phyloP scores from a whole-genome alignment of 352 stramenopile species.

The Plasmopara viticola region DNA sequence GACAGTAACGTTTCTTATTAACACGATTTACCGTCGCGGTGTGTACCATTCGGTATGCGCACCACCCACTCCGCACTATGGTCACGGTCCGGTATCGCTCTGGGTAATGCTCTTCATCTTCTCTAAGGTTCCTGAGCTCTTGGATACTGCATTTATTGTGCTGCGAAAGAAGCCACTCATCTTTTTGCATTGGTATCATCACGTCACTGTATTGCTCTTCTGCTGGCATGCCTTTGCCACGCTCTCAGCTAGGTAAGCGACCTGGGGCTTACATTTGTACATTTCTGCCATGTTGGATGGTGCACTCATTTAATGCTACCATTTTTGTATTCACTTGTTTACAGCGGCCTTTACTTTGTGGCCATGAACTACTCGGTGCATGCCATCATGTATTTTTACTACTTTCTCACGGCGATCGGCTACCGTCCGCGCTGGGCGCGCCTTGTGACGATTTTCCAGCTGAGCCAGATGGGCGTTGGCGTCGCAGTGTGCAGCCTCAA shows the following conservation, averaged over 20 bases:
- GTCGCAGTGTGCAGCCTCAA: constrained; percentile 63
- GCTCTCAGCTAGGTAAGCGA: constrained; percentile 66
- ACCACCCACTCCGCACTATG: constrained; percentile 60
- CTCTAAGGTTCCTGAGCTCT: constrained; percentile 89
- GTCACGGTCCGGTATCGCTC: constrained; percentile 54
- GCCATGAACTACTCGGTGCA: constrained; percentile 98
- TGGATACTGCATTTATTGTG: constrained; percentile 97
- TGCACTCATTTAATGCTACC: neutral
- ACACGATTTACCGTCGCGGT: constrained; percentile 69
- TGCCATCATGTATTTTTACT: constrained; percentile 97
- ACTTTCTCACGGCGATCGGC: constrained; percentile 85
- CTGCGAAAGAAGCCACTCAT: constrained; percentile 95
- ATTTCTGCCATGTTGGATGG: neutral
- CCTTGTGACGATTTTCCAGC: constrained; percentile 87
- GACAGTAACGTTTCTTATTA: constrained; percentile 77
- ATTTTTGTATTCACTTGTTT: constrained; percentile 3
- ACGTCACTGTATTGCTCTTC: constrained; percentile 96
- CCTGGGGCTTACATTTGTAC: neutral
- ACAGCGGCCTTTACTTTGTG: constrained; percentile 93
- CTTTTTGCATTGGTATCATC: constrained; percentile 98
- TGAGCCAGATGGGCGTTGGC: constrained; percentile 84
- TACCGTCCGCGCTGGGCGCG: constrained; percentile 70
- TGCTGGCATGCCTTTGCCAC: constrained; percentile 96
- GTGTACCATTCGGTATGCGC: constrained; percentile 82
- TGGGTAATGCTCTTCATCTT: constrained; percentile 87